Percentiles rank a stretch among this genome's conserved stretches.
Conservation (phyloP, 2,329 filamentous ascomycete species). For the Cladosporium velox region DNA sequence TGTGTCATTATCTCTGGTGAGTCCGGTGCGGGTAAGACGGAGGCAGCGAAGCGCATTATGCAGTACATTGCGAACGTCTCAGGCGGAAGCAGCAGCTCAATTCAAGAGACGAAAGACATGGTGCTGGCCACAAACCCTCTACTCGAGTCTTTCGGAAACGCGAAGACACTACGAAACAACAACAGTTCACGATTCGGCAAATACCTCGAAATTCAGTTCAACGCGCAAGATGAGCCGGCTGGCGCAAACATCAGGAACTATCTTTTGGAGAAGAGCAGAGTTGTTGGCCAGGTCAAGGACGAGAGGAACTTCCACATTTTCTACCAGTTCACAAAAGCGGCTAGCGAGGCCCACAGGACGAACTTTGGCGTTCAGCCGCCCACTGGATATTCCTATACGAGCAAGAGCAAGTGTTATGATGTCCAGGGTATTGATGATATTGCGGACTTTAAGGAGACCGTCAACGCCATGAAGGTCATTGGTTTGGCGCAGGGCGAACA, state of each 20-base stretch:
- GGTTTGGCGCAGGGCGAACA: slow-evolving; percentile 85
- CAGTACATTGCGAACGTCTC: slow-evolving; percentile 99
- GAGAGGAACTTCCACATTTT: slow-evolving; percentile 99
- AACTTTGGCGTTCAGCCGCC: slow-evolving; percentile 89
- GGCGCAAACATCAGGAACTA: slow-evolving; percentile 99
- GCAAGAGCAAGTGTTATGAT: slow-evolving; percentile 89
- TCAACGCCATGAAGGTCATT: slow-evolving; percentile 94
- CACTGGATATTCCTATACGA: slow-evolving; percentile 91
- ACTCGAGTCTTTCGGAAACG: slow-evolving; percentile 96
- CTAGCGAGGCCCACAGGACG: slow-evolving; percentile 81
- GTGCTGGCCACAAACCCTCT: slow-evolving; percentile 96
- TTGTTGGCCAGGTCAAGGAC: slow-evolving; percentile 91
- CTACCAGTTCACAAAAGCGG: slow-evolving; percentile 97
- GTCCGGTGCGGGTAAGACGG: slow-evolving; percentile 96
- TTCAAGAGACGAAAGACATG: slow-evolving; percentile 98
- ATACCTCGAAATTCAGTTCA: slow-evolving; percentile 97
- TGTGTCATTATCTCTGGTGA: slow-evolving; percentile 99
- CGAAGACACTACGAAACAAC: slow-evolving; percentile 96
- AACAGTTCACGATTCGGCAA: slow-evolving; percentile 99
- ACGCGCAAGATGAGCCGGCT: slow-evolving; percentile 83
- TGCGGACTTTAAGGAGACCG: slow-evolving; percentile 83
- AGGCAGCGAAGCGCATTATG: slow-evolving; percentile 98
- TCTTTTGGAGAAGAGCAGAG: slow-evolving; percentile 89
- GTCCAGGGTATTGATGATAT: slow-evolving; percentile 92
- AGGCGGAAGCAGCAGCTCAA: slow-evolving; percentile 78